Conservation (phyloP, 768 basidiomycete genomes). For the Mycena rebaudengoi region DNA sequence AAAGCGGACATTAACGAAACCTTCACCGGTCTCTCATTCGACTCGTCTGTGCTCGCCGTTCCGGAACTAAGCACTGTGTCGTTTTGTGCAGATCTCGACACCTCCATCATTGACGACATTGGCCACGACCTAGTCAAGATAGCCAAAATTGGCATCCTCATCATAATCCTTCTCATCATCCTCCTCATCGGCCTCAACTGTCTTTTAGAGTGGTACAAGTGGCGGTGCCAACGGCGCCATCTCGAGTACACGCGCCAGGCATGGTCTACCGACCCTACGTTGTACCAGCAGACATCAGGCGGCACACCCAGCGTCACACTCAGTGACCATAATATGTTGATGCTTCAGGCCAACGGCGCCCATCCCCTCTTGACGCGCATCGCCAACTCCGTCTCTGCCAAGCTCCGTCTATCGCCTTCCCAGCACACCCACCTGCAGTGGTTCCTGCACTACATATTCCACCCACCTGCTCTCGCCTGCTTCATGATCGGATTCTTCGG, state of each 20-base stretch:
- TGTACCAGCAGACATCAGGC: slow-evolving; percentile 49
- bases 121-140: slow-evolving; percentile 81
- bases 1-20: slow-evolving; percentile 92
- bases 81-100: slow-evolving; percentile 84
- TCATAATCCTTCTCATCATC: slow-evolving; percentile 77
- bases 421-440: slow-evolving; percentile 81
- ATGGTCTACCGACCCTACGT: slow-evolving; percentile 78
- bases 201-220: slow-evolving; percentile 89
- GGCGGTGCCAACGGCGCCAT: slow-evolving; percentile 73
- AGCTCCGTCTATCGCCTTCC: slow-evolving; percentile 63
- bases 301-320: slow-evolving; percentile 63
- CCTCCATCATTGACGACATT: slow-evolving; percentile 86
- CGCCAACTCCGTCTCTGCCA: slow-evolving; percentile 58
- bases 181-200: slow-evolving; percentile 79
- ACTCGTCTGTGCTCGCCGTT: slow-evolving; percentile 77
- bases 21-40: slow-evolving; percentile 75
- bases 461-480: slow-evolving; percentile 89
- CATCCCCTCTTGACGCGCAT: slow-evolving; percentile 81
- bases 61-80: slow-evolving; percentile 72
- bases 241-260: slow-evolving; percentile 77
- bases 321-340: slow-evolving; percentile 80
- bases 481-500: slow-evolving; percentile 95
- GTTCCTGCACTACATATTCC: slow-evolving; percentile 92
- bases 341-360: slow-evolving; percentile 70
- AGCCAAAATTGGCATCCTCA: slow-evolving; percentile 79